Percentiles rank a stretch among this genome's conserved stretches.
Conservation (phyloP, 176 grass and related monocot species). For the Avena atlantica region DNA sequence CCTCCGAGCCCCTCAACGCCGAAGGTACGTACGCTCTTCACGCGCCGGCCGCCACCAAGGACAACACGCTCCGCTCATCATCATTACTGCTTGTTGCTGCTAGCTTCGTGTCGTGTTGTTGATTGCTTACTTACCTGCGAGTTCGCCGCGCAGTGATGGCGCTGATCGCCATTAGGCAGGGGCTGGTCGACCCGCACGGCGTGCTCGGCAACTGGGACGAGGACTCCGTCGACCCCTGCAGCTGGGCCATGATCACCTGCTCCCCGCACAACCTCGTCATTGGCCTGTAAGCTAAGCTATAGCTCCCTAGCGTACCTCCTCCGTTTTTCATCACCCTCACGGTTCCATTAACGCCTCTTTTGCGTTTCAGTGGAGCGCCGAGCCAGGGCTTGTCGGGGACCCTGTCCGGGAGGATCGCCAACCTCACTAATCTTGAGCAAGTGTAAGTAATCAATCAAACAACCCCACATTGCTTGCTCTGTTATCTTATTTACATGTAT, state of each 20-base stretch:
- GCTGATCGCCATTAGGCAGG: conserved; percentile 79
- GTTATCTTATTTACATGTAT: background rate
- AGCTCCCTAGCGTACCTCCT: background rate
- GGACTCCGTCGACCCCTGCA: conserved; percentile 95
- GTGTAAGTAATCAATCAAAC: conserved; percentile 50
- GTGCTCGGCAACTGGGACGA: conserved; percentile 93
- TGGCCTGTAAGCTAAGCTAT: conserved; percentile 66
- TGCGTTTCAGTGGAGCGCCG: conserved; percentile 72
- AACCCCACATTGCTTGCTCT: background rate
- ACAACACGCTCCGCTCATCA: background rate
- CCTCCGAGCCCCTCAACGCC: conserved; percentile 72
- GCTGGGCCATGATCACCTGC: conserved; percentile 99
- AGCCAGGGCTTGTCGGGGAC: conserved; percentile 89
- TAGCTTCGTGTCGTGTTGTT: background rate
- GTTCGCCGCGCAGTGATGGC: conserved; percentile 68
- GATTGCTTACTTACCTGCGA: background rate
- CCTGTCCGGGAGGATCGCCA: conserved; percentile 73
- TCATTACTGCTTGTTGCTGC: background rate
- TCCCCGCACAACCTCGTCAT: conserved; percentile 90
- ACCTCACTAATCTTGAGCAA: conserved; percentile 96
- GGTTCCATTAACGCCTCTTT: background rate
- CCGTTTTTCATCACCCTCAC: background rate
- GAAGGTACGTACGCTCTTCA: conserved; percentile 56
- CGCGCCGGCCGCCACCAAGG: background rate
- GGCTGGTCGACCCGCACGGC: conserved; percentile 79